phyloP scores from a whole-genome alignment of 1,284 basidiomycete species.

The Earliella scabrosa region DNA sequence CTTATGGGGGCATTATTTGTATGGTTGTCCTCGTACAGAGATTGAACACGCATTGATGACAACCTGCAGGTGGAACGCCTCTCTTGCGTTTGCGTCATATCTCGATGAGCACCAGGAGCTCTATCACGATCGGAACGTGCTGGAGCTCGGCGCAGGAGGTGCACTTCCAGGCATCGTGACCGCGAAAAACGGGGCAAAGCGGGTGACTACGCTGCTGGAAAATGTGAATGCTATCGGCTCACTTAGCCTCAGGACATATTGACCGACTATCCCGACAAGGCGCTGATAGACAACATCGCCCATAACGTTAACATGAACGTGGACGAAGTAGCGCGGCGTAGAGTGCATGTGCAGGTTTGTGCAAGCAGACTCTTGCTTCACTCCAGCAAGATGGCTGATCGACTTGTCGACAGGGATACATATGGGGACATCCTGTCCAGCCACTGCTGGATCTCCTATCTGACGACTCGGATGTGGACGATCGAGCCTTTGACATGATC shows the following conservation, averaged over 20 bases:
- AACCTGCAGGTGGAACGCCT: conserved; percentile 82
- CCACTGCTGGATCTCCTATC: conserved; percentile 49
- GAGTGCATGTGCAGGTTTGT: conserved; percentile 56
- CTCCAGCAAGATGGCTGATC: background rate
- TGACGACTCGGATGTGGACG: conserved; percentile 1
- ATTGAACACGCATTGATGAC: background rate
- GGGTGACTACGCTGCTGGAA: conserved; percentile 40
- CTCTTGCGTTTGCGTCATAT: conserved; percentile 75
- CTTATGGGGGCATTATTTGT: conserved; percentile 92
- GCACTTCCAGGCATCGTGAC: conserved; percentile 85
- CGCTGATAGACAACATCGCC: conserved; percentile 80
- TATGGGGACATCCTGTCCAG: conserved; percentile 82
- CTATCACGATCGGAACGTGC: conserved; percentile 52
- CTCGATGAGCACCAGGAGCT: conserved; percentile 61
- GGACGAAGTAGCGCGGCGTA: conserved; percentile 28
- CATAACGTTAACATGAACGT: conserved; percentile 74
- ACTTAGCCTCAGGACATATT: conserved; percentile 63
- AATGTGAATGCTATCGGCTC: background rate
- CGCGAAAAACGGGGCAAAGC: conserved; percentile 67
- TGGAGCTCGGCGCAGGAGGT: conserved; percentile 95
- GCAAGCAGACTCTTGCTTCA: background rate
- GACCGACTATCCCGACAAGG: conserved; percentile 91
- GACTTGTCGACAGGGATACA: conserved; percentile 67
- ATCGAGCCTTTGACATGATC: conserved; percentile 72
- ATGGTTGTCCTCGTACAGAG: conserved; percentile 34